Evolutionary conservation across 139 green algal species (phyloP).

Genomic region (Yamagishiella unicocca): DNA sequence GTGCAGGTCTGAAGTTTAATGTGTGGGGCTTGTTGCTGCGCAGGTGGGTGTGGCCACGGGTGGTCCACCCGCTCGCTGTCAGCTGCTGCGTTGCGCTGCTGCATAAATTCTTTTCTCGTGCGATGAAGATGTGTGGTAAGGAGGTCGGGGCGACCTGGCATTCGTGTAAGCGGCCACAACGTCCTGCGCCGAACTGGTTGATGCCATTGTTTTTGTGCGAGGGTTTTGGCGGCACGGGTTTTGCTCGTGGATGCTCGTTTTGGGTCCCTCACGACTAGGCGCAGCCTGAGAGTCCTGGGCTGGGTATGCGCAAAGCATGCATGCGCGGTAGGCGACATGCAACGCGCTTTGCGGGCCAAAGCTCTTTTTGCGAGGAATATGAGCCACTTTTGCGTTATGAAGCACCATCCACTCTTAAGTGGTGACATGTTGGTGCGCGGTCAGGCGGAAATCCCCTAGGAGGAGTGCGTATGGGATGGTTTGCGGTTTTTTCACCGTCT

Average conservation of each 20-base stretch:
- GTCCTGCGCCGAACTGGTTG: too few species aligned
- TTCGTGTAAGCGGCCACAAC: too few species aligned
- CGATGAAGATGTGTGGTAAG: too few species aligned
- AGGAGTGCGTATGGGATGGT: background rate
- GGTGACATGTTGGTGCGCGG: too few species aligned
- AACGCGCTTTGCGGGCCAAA: background rate
- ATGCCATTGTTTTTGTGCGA: background rate
- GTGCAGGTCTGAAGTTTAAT: background rate
- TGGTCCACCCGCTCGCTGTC: too few species aligned
- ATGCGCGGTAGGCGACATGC: too few species aligned
- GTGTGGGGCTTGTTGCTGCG: background rate
- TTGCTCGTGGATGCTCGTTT: background rate
- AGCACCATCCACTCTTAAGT: too few species aligned
- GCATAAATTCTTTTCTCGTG: too few species aligned
- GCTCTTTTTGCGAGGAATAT: background rate
- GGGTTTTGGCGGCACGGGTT: background rate
- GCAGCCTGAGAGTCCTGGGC: background rate
- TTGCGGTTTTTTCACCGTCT: conserved; percentile 1
- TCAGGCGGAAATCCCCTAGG: background rate
- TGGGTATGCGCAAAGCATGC: background rate
- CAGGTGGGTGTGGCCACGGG: too few species aligned
- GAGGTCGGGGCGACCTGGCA: too few species aligned
- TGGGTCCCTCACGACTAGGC: background rate
- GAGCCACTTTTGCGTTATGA: conserved; percentile 17
- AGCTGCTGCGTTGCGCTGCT: too few species aligned